A percentile compares a stretch with the other conserved stretches of the same genome.
These are phyloP conservation scores for Leccinellum albellum DNA, from an alignment of 768 basidiomycete species.

Conservation along the genomic window DNA sequence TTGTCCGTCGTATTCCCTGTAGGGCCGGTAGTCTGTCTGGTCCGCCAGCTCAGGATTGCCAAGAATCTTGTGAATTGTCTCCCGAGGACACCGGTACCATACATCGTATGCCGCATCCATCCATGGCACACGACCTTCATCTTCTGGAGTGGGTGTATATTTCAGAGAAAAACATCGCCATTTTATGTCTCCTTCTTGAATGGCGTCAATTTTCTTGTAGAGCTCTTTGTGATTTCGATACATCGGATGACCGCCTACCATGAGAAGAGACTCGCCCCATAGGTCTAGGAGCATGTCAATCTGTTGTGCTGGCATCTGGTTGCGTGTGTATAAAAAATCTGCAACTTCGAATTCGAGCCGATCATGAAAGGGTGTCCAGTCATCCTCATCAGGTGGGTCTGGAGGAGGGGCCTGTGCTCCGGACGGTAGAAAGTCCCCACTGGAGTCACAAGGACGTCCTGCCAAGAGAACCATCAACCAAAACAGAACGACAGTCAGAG, in stretches of 20 bases:
- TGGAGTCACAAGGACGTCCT: background rate
- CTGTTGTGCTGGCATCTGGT: background rate
- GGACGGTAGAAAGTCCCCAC: background rate
- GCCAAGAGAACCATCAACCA: background rate
- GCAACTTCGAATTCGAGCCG: background rate
- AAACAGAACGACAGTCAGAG: background rate
- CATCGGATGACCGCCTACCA: background rate
- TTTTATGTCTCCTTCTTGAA: background rate
- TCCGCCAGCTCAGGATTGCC: background rate
- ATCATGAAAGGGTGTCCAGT: background rate
- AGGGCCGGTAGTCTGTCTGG: background rate
- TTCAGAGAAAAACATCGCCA: background rate
- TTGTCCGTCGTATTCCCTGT: background rate
- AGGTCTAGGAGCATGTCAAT: background rate
- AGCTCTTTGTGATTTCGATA: background rate
- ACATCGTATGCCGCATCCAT: background rate
- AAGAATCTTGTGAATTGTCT: background rate
- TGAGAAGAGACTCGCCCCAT: background rate
- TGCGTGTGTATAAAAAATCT: background rate
- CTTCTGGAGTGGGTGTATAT: background rate
- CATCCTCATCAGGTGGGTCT: background rate
- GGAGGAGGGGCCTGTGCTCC: background rate
- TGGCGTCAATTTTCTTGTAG: background rate
- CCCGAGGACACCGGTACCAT: background rate
- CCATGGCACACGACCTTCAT: background rate